These are phyloP conservation scores for Mycosphaerella sp. DNA, from an alignment of 2,329 filamentous ascomycete genomes.

Conservation along the genomic window DNA sequence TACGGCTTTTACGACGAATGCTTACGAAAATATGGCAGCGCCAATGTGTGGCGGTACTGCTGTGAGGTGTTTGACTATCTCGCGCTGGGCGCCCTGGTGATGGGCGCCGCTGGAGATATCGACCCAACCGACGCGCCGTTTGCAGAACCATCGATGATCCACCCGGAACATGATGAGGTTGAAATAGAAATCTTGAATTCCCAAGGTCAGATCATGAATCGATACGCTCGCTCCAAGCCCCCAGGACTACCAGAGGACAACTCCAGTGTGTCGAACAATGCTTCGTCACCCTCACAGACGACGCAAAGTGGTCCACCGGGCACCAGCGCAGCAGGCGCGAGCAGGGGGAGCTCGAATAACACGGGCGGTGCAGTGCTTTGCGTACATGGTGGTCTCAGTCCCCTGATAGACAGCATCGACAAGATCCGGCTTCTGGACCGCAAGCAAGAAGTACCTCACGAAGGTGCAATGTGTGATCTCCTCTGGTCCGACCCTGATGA, in stretches of 20 bases:
- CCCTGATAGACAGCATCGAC: constrained; percentile 86
- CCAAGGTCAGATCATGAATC: constrained; percentile 68
- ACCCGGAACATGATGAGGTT: constrained; percentile 57
- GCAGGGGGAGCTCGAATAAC: constrained; percentile 51
- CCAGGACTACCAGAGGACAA: constrained; percentile 13
- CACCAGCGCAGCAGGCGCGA: constrained; percentile 67
- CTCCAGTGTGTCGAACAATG: constrained; percentile 25
- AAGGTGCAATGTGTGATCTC: constrained; percentile 69
- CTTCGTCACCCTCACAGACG: constrained; percentile 37
- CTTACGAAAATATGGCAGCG: constrained; percentile 88
- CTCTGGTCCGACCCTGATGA: constrained; percentile 70
- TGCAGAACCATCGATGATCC: constrained; percentile 44
- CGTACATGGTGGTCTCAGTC: constrained; percentile 88
- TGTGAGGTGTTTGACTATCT: constrained; percentile 98
- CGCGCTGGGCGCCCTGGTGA: constrained; percentile 77
- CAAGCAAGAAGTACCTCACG: constrained; percentile 85
- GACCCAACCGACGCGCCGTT: constrained; percentile 54
- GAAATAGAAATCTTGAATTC: constrained; percentile 93
- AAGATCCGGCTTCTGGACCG: constrained; percentile 92
- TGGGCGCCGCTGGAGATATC: constrained; percentile 68
- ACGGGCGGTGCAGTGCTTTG: constrained; percentile 81
- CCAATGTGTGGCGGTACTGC: constrained; percentile 93
- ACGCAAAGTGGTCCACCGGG: constrained; percentile 61
- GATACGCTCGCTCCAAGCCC: constrained; percentile 50
- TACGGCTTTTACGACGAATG: constrained; percentile 99